Base-by-base conservation (phyloP, 495 filamentous ascomycete genomes). In the Xeromyces bisporus region DNA sequence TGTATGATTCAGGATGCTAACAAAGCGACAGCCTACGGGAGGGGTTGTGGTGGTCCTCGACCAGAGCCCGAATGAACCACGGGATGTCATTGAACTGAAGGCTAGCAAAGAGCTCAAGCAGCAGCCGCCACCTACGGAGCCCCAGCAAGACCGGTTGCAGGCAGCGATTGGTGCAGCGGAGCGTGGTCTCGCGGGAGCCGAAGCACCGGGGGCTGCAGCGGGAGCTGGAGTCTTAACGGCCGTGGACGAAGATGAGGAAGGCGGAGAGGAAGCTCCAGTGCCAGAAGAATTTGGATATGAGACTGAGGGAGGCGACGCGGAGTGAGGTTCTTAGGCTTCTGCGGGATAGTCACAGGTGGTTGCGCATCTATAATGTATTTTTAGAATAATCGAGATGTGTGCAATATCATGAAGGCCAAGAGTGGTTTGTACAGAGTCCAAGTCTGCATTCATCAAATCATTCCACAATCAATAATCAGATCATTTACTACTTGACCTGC, bases 11-110 rank as follows among this genome's bases (percentile, higher is more conserved):
- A 16, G 34, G 31, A 1, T 51, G 31, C 65, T 78, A 63, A 75
- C 48, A 33, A 16, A 29, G 34, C 29, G 34, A 15, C 39, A 92
- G 81, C 84, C 91, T 35, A 93, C 91, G 30, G 86, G 89, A 32
- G 91, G 91, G 35, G 81, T 93, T 15, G 76, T 96, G 9, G 66
- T 99, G 15, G 69, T 96, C 15, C 60, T 76, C n/a, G 91, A 99
- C 51, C 82, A 77, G 21, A 68, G 76, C 31, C 81, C 85, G 4
- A 67, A 70, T 3, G 80, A 91, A 46, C 55, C 75, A 25, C 86
- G 86, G 46, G 56, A 69, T 15, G 69, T 84, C 7, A 66, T 94
- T 39, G 85, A 93, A 46, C 70, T 93, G 47, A 85, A 86, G 55
- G 71, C 81, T 10, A 82, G 79, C 60, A 87, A 85, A 53, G 73